phyloP scores from a whole-genome alignment of 352 stramenopile genomes.

The Phytopythium sindhum region DNA sequence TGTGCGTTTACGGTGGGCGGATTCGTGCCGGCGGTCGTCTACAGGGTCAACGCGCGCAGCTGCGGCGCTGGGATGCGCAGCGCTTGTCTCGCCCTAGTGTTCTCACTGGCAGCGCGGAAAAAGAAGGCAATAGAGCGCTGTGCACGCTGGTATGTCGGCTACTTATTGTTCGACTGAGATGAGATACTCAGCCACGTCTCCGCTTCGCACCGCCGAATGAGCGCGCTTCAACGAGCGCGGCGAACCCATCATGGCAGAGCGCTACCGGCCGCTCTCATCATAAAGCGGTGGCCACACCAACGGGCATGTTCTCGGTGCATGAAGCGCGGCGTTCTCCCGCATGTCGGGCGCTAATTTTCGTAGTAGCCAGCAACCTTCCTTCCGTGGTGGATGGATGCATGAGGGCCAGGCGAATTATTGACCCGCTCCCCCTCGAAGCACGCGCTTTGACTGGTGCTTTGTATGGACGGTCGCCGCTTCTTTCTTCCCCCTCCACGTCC shows the following conservation, averaged over 20 bases:
- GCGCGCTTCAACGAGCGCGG: neutral
- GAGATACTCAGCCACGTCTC: neutral
- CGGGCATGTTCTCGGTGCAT: neutral
- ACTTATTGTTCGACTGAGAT: neutral
- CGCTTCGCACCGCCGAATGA: neutral
- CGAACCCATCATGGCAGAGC: neutral
- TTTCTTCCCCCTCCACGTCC: neutral
- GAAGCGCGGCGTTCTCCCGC: neutral
- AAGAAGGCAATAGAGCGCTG: neutral
- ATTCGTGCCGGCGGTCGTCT: neutral
- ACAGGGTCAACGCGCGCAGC: neutral
- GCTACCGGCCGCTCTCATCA: neutral
- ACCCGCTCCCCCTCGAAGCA: neutral
- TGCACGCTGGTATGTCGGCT: neutral
- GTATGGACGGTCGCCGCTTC: conserved; percentile 1
- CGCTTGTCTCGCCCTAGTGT: neutral
- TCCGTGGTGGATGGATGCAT: neutral
- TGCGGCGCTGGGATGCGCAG: neutral
- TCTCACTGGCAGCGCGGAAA: neutral
- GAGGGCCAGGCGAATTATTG: neutral
- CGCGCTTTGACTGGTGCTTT: neutral
- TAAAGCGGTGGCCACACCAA: too few relatives aligned
- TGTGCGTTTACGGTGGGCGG: neutral
- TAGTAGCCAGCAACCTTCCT: neutral
- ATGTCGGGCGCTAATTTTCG: neutral